A percentile compares a stretch with the other conserved stretches of the same genome.
phyloP scores from a whole-genome alignment of 192 early-diverging fungal species.

The Podochytrium sp. region DNA sequence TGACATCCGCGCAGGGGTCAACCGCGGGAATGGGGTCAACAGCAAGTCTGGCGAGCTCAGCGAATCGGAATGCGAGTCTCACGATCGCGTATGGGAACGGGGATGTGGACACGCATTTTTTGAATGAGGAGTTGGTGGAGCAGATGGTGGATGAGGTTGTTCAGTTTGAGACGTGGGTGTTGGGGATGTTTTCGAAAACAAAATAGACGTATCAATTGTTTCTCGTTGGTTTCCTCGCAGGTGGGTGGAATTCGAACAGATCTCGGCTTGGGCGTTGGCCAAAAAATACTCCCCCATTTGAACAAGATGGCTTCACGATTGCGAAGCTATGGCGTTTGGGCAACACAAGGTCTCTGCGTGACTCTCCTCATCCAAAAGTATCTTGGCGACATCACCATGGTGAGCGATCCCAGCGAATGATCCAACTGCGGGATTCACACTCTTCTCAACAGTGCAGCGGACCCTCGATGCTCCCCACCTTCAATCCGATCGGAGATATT shows the following conservation, averaged over 20 bases:
- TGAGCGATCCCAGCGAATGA: too few species aligned
- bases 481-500: constrained; percentile 81
- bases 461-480: constrained; percentile 91
- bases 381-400: constrained; percentile 76
- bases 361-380: constrained; percentile 74
- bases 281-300: background rate
- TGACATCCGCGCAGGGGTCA: background rate
- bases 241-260: background rate
- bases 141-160: constrained; percentile 42
- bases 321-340: background rate
- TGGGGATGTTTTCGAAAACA: background rate
- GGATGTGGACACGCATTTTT: constrained; percentile 38
- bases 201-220: too few species aligned
- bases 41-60: constrained; percentile 24
- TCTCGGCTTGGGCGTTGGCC: background rate
- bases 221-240: too few species aligned
- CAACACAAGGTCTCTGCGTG: constrained; percentile 66
- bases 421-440: too few species aligned
- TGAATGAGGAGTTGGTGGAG: constrained; percentile 40
- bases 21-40: constrained; percentile 8
- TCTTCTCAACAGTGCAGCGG: constrained; percentile 64
- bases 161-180: constrained; percentile 27
- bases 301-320: background rate
- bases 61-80: constrained; percentile 32
- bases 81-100: constrained; percentile 38